Base-by-base conservation (phyloP, 2,329 filamentous ascomycete species). In the Rugonectria rugulosa region DNA sequence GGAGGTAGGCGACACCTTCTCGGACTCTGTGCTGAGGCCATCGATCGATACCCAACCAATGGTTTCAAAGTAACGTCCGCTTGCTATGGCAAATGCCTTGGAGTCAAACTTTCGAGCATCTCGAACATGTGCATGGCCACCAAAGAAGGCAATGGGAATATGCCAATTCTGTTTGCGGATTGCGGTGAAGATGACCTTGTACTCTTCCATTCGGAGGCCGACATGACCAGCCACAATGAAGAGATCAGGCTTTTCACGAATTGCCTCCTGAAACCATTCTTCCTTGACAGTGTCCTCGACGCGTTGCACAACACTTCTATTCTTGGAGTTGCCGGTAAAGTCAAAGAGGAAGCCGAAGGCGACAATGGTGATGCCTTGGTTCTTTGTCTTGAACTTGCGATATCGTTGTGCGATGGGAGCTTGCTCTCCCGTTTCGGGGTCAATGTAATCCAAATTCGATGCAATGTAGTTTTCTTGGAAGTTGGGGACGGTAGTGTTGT, bases 341-440 rank as follows among this genome's bases (percentile, higher is more conserved):
- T 99, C 88, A 73, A 97, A 99, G 4, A 99, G 77, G 73, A 99
- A 98, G 2, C 95, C 95, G 72, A 99, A 93, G 0, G 94, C 91
- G 43, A 96, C 79, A 54, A 99, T 86, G 14, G 89, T 84, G 56
- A 97, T 87, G 5, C 89, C 90, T 64, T 91, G 91, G 63, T 96
- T 92, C 79, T 93, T 92, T 6, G 95, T 99, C 53, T 85, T 92
- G 74, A 99, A 97, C 70, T 91, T 95, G 71, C 89, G 88, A 75
- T 88, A 98, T 10, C 93, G 84, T 65, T 87, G 88, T 6, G 92
- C 92, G 65, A 97, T 84, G 2, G 93, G 90, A 46, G 89, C 83
- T 36, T 84, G 80, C 60, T 91, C 80, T 15, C 89, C 88, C 1
- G 88, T 90, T 53, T 85, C 78, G 2, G 88, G 87, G 61, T 92